Evolutionary conservation across 345 rosid species (phyloP), one percentile per base, ranked within the genome.

Genomic region (Iberis pinnata): DNA sequence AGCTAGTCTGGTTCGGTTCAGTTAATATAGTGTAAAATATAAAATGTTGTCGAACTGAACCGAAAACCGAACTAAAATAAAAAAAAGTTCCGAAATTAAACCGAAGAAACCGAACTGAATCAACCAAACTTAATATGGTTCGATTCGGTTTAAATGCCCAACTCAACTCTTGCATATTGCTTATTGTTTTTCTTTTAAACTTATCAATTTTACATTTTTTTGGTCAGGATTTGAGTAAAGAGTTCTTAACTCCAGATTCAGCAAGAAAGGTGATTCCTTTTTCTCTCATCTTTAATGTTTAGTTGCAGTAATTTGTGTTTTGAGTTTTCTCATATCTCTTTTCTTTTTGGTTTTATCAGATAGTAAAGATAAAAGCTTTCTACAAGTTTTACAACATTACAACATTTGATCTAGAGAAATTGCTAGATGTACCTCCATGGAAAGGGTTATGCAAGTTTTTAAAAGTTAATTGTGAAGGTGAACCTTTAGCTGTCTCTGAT

Each of bases 311-410:
- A 27, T 7, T 3, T 27, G 31, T 27, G 31, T 27, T 27, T 22
- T n/a, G n/a, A 8, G 5, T 20, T 43, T 19, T 41, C 31, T 47
- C 12, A 53, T 46, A 17, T 0, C 3, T 1, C 18, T n/a, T 19
- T 20, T 37, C 14, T 14, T 43, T 1, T 2, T 7, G 3, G 32
- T 27, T 7, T 27, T 5, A 22, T 22, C 67, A 89, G 94, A 70
- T 86, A 17, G 96, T 87, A 4, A 80, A 88, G 78, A 72, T 90
- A 27, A 78, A 78, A 72, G 89, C 88, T 45, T 90, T 90, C 72
- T 71, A 77, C 3, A 90, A 87, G 83, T 87, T 87, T 63, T 92
- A 87, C 19, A 87, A 90, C n/a, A n/a, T n/a, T 56, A 90, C 96
- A 2, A 56, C 92, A 9, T 90, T 82, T 55, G 98, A 95, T 29